Base-by-base conservation (phyloP, 2,329 filamentous ascomycete genomes). In the Malbranchea zuffiana region DNA sequence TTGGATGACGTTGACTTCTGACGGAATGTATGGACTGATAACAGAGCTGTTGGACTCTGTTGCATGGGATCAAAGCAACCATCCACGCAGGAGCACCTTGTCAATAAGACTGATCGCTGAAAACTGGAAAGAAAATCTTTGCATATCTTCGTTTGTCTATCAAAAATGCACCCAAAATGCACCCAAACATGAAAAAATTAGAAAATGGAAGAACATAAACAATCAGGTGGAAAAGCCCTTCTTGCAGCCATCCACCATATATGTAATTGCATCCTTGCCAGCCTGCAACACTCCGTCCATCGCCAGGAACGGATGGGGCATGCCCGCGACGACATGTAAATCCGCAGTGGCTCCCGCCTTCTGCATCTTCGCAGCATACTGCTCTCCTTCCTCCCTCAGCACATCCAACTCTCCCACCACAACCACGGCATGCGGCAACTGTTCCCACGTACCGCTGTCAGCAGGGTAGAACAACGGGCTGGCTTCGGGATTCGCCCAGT, bases 241-340 rank as follows among this genome's bases (percentile, higher is more conserved):
- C 28, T 37, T 40, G 20, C 42, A 44, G 10, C 34, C 41, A 16
- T 44, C 38, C 24, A 43, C 36, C 39, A 42, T 37, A 24, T 36
- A 34, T 3, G 63, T 68, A 40, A 75, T 72, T 0, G 71, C 67
- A 38, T 62, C 54, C 44, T 54, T 63, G 0, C 69, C 72, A 37
- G 67, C 69, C 39, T 69, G 61, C 32, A 75, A 50, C 2, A 61
- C 70, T 1, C 59, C 68, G 48, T 75, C 71, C 71, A 75, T 74
- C 2, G 68, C 70, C 35, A 74, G 57, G 49, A 75, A 75, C 0
- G 70, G 69, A 57, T 75, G 72, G 3, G 71, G 70, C 63, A 72
- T 69, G 0, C 70, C 68, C 46, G 65, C 59, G 63, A 72, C 68
- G 13, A 70, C 52, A 40, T 68, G 61, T 21, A 72, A 48, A 30